Base-by-base conservation (phyloP, 1,284 basidiomycete genomes). In the Xerocomus alliaceus region DNA sequence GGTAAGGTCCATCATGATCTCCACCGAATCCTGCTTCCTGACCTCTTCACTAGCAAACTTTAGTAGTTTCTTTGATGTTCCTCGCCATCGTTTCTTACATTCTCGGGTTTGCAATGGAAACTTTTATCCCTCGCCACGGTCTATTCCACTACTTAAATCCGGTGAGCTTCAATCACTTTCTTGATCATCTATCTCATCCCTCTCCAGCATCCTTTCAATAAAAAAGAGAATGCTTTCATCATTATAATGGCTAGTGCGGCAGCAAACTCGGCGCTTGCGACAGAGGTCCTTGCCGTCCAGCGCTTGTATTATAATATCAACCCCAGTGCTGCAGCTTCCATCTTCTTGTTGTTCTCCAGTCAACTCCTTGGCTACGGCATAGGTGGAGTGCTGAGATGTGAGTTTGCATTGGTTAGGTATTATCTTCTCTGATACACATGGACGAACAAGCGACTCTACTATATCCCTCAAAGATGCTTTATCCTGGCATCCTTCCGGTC, bases 171-270 rank as follows among this genome's bases (percentile, higher is more conserved):
- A 17, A 24, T 41, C 2, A 41, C 9, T 53, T 48, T 28, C 46
- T 48, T 64, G 4, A 51, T 67, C 69, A 5, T 71, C 17, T 9
- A 2, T 60, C 54, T 65, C 32, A 68, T 20, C 29, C 3, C 15
- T 17, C 13, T 34, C 12, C 54, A 81, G 83, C 74, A 78, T 57
- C 74, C 79, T 17, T 78, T 79, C 69, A 78, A 80, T 62, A 78
- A 77, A 64, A 81, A 81, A 60, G 84, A 90, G 68, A 85, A 88
- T 71, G 84, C 85, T 0, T 84, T 84, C 31, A 85, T 90, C 41
- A 81, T 88, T 24, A 88, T 90, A 66, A 88, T 90, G 86, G 73
- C 88, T 3, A 86, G 85, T 39, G 87, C 89, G 7, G 87, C 88
- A 1, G 82, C 86, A 3, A 83, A 83, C 8, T 84, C 86, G 0